Conservation (phyloP, 1,139 yeast genomes). For the Geotrichum fermentans region DNA sequence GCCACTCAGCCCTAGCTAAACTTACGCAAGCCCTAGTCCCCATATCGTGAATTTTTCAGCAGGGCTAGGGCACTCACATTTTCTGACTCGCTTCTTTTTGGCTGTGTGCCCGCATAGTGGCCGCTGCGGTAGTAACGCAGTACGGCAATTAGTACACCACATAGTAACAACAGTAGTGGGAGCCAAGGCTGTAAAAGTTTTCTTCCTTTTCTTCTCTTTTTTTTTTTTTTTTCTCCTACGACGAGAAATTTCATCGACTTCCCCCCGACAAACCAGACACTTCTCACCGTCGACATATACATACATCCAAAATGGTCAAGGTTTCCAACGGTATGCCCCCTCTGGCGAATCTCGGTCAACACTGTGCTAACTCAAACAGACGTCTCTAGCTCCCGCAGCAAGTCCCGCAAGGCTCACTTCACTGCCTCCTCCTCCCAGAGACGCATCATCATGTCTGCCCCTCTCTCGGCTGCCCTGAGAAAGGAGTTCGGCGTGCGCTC, state of each 20-base stretch:
- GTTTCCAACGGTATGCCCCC: slow-evolving; percentile 34
- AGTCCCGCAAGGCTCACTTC: slow-evolving; percentile 99
- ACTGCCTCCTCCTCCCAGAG: slow-evolving; percentile 94
- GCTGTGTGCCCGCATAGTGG: too few species aligned
- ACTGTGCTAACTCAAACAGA: slow-evolving; percentile 32
- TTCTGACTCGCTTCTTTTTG: too few species aligned
- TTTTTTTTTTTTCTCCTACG: not conserved
- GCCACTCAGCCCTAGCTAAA: too few species aligned
- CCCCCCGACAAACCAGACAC: not conserved
- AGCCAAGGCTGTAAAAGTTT: not conserved
- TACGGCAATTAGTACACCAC: too few species aligned
- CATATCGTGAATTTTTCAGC: too few species aligned
- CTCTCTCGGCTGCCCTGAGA: slow-evolving; percentile 98
- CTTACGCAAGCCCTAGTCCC: too few species aligned
- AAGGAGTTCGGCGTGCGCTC: slow-evolving; percentile 95
- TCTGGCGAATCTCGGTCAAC: not conserved
- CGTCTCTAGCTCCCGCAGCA: slow-evolving; percentile 99
- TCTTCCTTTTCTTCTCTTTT: not conserved
- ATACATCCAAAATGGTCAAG: slow-evolving; percentile 34
- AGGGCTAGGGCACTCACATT: too few species aligned
- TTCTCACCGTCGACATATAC: not conserved
- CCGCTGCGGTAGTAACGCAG: too few species aligned
- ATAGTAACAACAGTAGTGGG: too few species aligned
- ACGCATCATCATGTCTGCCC: slow-evolving; percentile 95
- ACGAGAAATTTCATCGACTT: slow-evolving; percentile 5